Conservation (phyloP, 352 stramenopile genomes). For the Phytophthora fragariae region DNA sequence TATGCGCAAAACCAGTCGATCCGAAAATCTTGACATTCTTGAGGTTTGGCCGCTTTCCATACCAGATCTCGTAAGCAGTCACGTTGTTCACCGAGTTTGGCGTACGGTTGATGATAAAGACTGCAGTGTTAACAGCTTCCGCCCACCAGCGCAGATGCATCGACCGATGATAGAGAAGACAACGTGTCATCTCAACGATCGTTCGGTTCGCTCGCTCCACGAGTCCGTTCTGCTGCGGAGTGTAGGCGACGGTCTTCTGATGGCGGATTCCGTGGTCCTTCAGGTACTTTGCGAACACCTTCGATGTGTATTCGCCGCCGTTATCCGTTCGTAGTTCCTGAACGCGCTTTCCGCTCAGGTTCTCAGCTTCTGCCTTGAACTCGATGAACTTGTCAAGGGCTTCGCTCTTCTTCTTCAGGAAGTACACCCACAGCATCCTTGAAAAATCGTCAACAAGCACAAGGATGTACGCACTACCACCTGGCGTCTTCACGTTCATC, state of each 20-base stretch:
- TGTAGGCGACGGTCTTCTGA: conserved; percentile 23
- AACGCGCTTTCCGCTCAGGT: neutral
- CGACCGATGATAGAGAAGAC: conserved; percentile 17
- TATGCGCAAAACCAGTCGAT: conserved; percentile 27
- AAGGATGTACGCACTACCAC: neutral
- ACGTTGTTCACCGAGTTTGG: conserved; percentile 9
- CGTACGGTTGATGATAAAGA: conserved; percentile 25
- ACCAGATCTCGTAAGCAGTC: conserved; percentile 18
- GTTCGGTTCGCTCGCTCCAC: conserved; percentile 31
- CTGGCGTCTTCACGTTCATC: neutral
- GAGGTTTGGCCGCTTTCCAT: conserved; percentile 2
- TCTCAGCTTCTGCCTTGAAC: neutral
- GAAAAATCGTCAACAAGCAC: neutral
- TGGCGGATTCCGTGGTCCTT: conserved; percentile 17
- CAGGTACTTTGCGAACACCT: conserved; percentile 3
- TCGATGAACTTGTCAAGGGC: conserved; percentile 20
- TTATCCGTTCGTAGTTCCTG: neutral
- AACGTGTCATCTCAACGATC: conserved; percentile 19
- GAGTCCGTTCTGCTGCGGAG: conserved; percentile 21
- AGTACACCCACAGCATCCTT: conserved; percentile 11
- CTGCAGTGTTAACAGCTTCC: conserved; percentile 24
- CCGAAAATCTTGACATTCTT: neutral
- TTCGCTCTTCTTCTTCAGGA: conserved; percentile 36
- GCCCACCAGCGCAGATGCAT: conserved; percentile 23
- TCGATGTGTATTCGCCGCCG: conserved; percentile 25